These are phyloP conservation scores for Claviceps sp. DNA, from an alignment of 2,329 filamentous ascomycete species.

Conservation along the genomic window DNA sequence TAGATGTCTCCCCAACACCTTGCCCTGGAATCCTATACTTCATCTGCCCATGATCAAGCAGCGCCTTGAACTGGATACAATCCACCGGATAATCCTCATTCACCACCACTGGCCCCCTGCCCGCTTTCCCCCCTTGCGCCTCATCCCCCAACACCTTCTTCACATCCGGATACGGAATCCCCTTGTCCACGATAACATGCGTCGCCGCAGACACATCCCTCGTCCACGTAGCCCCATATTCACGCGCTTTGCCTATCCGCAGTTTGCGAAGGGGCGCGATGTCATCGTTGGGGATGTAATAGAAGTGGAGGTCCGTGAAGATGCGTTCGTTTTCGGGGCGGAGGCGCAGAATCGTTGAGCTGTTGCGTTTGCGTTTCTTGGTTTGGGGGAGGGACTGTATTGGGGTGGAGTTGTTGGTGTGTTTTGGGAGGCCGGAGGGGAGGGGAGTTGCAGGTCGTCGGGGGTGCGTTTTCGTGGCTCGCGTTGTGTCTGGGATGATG, in stretches of 20 bases:
- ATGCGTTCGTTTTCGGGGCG: slow-evolving; percentile 41
- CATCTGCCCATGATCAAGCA: slow-evolving; percentile 45
- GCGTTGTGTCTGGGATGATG: slow-evolving; percentile 15
- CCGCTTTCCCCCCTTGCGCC: not conserved
- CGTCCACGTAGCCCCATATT: slow-evolving; percentile 64
- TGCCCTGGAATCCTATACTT: slow-evolving; percentile 47
- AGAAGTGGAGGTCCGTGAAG: slow-evolving; percentile 49
- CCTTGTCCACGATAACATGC: slow-evolving; percentile 67
- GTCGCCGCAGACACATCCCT: slow-evolving; percentile 47
- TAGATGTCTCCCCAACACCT: slow-evolving; percentile 12
- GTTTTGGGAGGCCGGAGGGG: not conserved
- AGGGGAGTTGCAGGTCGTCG: slow-evolving; percentile 8
- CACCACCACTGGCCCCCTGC: slow-evolving; percentile 33
- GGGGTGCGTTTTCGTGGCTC: slow-evolving; percentile 19
- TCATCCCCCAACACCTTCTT: slow-evolving; percentile 26
- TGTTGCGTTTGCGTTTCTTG: slow-evolving; percentile 30
- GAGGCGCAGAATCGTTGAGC: slow-evolving; percentile 23
- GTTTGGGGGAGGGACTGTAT: slow-evolving; percentile 10
- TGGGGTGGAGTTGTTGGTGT: not conserved
- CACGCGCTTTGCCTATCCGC: slow-evolving; percentile 60
- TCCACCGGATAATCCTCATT: slow-evolving; percentile 57
- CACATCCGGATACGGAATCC: slow-evolving; percentile 50
- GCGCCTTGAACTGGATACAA: slow-evolving; percentile 43
- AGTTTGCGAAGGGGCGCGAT: slow-evolving; percentile 50
- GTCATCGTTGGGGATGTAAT: slow-evolving; percentile 73